Percentiles rank a stretch among this genome's conserved stretches.
Evolutionary conservation across 441 rosid species (phyloP).

Genomic region (Adansonia rubrostipa): DNA sequence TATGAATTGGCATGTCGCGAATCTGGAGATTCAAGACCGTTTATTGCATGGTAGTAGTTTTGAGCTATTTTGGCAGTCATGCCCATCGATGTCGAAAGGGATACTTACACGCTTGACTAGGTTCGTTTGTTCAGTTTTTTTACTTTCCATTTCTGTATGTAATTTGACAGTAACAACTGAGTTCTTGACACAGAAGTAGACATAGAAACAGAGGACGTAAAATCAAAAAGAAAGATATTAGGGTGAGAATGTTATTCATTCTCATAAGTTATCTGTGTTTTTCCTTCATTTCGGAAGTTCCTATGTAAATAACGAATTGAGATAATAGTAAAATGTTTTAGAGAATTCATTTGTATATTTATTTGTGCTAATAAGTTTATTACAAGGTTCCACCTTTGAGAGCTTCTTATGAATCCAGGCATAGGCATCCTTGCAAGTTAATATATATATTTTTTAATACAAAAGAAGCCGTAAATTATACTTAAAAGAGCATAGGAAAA

Average conservation of each 20-base stretch:
- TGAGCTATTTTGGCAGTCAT: slow-evolving; percentile 98
- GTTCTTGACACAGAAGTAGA: slow-evolving; percentile 23
- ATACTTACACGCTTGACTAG: slow-evolving; percentile 33
- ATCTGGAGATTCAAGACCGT: slow-evolving; percentile 99
- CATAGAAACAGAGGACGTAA: slow-evolving; percentile 30
- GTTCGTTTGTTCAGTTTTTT: slow-evolving; percentile 22
- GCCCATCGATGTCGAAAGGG: slow-evolving; percentile 32
- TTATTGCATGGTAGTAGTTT: slow-evolving; percentile 89
- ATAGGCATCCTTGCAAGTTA: too few relatives aligned
- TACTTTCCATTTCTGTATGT: slow-evolving; percentile 26
- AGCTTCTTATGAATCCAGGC: too few relatives aligned
- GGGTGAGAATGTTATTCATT: slow-evolving; percentile 28
- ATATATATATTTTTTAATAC: too few relatives aligned
- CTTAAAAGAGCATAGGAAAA: too few relatives aligned
- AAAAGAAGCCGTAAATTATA: too few relatives aligned
- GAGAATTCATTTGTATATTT: slow-evolving; percentile 15
- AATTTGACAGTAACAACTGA: slow-evolving; percentile 33
- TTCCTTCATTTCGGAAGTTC: not conserved
- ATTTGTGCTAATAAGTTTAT: not conserved
- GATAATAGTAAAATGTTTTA: not conserved
- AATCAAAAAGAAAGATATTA: slow-evolving; percentile 14
- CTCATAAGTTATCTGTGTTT: slow-evolving; percentile 23
- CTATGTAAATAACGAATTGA: slow-evolving; percentile 29
- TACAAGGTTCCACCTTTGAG: not conserved
- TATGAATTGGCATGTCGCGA: slow-evolving; percentile 94